Evolutionary conservation across 768 basidiomycete species (phyloP).

Genomic region (Hygrocybe punicea): DNA sequence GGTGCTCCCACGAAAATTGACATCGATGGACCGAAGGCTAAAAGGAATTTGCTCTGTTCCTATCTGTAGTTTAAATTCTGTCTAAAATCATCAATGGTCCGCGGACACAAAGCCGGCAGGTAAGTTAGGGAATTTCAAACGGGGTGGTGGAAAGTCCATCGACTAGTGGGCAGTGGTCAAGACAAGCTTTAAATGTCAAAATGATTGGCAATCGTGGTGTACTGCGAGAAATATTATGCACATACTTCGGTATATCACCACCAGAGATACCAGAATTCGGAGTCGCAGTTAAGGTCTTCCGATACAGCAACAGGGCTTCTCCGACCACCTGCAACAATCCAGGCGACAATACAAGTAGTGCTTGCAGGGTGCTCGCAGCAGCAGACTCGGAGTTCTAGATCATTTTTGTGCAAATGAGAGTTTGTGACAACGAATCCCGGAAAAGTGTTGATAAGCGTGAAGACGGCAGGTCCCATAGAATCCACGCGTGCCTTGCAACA

Average conservation of each 20-base stretch:
- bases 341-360: neutral
- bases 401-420: neutral
- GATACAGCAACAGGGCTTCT: neutral
- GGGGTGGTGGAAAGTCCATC: too few species aligned
- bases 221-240: too few species aligned
- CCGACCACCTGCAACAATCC: neutral
- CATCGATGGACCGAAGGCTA: too few species aligned
- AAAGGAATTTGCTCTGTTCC: too few species aligned
- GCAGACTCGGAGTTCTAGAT: neutral
- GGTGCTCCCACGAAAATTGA: too few species aligned
- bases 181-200: slow-evolving; percentile 12
- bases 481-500: neutral
- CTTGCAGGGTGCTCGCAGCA: neutral
- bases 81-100: too few species aligned
- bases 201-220: slow-evolving; percentile 22
- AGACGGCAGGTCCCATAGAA: neutral
- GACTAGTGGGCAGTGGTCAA: too few species aligned
- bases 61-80: too few species aligned
- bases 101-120: too few species aligned
- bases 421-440: neutral
- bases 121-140: too few species aligned
- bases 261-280: neutral
- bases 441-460: neutral
- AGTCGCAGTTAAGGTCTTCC: neutral
- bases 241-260: neutral